A percentile compares a stretch with the other conserved stretches of the same genome.
Conservation (phyloP, 2,329 filamentous ascomycete species). For the Bretziella fagacearum region DNA sequence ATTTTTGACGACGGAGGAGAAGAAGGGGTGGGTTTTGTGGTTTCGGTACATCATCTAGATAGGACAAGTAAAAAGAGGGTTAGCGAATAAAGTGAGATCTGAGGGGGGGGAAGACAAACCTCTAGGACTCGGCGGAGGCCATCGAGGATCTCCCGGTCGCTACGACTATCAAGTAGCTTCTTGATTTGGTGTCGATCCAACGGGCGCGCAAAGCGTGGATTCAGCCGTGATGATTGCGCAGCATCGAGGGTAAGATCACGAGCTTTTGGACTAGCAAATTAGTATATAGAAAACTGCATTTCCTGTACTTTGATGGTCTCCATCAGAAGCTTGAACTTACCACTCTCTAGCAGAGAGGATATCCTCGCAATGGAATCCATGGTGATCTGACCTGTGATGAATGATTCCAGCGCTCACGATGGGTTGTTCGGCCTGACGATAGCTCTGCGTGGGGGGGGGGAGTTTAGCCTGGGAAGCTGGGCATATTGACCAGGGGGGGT, state of each 20-base stretch:
- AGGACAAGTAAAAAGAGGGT: background rate
- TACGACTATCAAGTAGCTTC: constrained; percentile 84
- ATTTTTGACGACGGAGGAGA: constrained; percentile 97
- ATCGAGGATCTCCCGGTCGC: constrained; percentile 83
- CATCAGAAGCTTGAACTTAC: constrained; percentile 32
- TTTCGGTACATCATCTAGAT: constrained; percentile 83
- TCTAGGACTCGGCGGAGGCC: constrained; percentile 77
- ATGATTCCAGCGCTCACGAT: too few relatives aligned
- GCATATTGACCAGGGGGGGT: too few relatives aligned
- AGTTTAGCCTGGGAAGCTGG: too few relatives aligned
- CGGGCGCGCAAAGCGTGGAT: constrained; percentile 43
- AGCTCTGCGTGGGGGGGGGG: too few relatives aligned
- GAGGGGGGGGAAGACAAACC: constrained; percentile 33
- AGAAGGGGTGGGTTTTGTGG: constrained; percentile 78
- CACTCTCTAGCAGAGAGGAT: constrained; percentile 84
- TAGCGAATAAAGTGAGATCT: background rate
- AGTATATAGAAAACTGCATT: too few relatives aligned
- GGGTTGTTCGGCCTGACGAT: too few relatives aligned
- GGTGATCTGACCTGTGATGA: too few relatives aligned
- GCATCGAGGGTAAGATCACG: constrained; percentile 96
- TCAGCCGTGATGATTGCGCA: constrained; percentile 65
- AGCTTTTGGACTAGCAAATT: constrained; percentile 36
- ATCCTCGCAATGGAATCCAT: constrained; percentile 98
- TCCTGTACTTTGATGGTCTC: too few relatives aligned
- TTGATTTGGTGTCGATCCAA: constrained; percentile 74